Evolutionary conservation across 495 filamentous ascomycete species (phyloP), one percentile per base, ranked within the genome.

Genomic region (Penicillium coffeae): DNA sequence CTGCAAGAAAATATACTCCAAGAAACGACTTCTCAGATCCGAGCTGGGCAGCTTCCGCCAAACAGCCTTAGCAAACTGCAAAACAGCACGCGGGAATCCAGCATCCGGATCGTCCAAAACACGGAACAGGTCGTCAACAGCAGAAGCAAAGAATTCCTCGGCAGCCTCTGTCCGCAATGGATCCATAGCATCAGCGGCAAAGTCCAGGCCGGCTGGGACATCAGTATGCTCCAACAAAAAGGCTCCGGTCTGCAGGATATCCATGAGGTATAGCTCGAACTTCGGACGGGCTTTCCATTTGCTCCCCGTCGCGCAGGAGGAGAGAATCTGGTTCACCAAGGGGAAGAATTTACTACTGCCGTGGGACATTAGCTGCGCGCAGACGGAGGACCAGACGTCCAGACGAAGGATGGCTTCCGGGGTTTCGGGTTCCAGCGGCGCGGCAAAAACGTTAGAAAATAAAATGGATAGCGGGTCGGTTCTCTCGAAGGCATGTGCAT

Each of bases 261-360:
- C 84, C 88, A 94, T 92, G 4, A 98, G 80, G 60, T 90, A 96
- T 59, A 88, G 84, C 71, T 96, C 91, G 74, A 98, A 84, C 55
- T 88, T 90, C 52, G 83, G 81, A 51, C 84, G 88, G 46, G 88
- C 87, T 48, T 87, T 85, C 93, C 93, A 97, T 60, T 89, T 85
- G 60, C 87, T 82, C 73, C 89, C 86, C 30, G 82, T 79, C 44
- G 90, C 81, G 86, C 89, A 97, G 45, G 86, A 81, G 66, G 92
- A 89, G 30, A 97, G 79, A 10, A 76, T 65, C 30, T 73, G 64
- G 45, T 63, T 64, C 32, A 76, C 55, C 3, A 76, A 62, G 38
- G 65, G 63, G 42, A 65, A 63, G 35, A 70, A 74, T 56, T 59
- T 68, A 58, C 52, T 71, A 58, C 70, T 70, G 38, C 67, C 69